Base-by-base conservation (phyloP, 495 filamentous ascomycete genomes). In the Xylaria intraflava region DNA sequence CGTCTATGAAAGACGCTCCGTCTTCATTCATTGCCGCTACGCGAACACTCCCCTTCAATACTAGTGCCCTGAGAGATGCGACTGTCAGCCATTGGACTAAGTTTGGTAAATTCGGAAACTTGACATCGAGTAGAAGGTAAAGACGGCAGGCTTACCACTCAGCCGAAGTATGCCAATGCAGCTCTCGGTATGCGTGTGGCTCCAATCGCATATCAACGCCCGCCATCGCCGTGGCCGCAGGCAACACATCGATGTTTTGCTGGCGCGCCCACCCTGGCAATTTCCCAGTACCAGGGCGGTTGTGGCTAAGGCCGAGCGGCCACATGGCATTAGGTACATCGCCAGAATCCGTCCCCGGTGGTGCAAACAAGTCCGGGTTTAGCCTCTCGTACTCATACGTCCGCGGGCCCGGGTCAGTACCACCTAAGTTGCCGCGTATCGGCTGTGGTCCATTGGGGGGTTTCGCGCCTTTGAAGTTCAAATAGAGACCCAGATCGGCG, bases 171-270 rank as follows among this genome's bases (percentile, higher is more conserved):
- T 89, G 85, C 85, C 85, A 88, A 61, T 89, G 85, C 19, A 89
- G 70, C 56, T 89, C 85, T 2, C 85, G 78, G 56, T 87, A 87
- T 0, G 75, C 83, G 35, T 77, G 69, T 2, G 82, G 78, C 41
- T 79, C 80, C 3, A 90, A 78, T 24, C 85, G 77, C 87, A 90
- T 90, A 58, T 90, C 80, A 1, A 90, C 87, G 45, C 87, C 87
- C 1, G 87, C 85, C 81, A 90, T 86, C 46, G 74, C 75, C 8
- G 69, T 82, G 12, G 84, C 83, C 27, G 70, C 73, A 0, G 87
- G 86, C 56, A 89, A 73, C 16, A 86, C 78, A 9, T 73, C 68
- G 2, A 70, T 64, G 51, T 87, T 85, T 65, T 88, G 76, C 62
- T 89, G 83, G 7, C 86, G 71, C 19, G 85, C 83, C 83, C 82